Conservation (phyloP, 73 alveolate species). For the Stentor coeruleus region DNA sequence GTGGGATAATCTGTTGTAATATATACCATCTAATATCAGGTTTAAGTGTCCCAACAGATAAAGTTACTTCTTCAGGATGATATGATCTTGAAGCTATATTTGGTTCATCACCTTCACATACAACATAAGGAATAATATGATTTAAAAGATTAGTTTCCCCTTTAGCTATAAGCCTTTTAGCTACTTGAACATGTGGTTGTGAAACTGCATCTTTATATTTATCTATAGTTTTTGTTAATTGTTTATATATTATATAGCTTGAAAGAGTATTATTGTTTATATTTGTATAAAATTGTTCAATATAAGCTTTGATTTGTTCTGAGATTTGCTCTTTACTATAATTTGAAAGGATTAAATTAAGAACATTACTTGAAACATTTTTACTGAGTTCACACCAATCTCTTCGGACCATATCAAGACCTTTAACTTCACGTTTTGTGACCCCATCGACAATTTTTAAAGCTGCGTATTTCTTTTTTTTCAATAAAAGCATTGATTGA, state of each 20-base stretch:
- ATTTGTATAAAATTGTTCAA: conserved; percentile 64
- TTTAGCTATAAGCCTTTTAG: conserved; percentile 67
- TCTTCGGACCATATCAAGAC: conserved; percentile 99
- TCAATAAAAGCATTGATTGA: conserved; percentile 83
- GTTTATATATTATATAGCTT: not conserved
- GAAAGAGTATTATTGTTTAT: conserved; percentile 16
- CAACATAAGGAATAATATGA: conserved; percentile 81
- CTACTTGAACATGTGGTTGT: conserved; percentile 94
- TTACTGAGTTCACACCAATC: conserved; percentile 97
- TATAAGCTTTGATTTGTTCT: conserved; percentile 60
- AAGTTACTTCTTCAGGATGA: conserved; percentile 71
- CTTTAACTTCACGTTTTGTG: conserved; percentile 64
- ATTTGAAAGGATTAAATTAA: conserved; percentile 76
- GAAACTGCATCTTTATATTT: conserved; percentile 73
- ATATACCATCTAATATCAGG: conserved; percentile 79
- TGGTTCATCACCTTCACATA: conserved; percentile 66
- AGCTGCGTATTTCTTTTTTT: conserved; percentile 99
- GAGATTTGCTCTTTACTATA: conserved; percentile 79
- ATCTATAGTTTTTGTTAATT: conserved; percentile 75
- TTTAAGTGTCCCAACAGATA: conserved; percentile 29
- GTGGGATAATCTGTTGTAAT: conserved; percentile 78
- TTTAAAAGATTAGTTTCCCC: conserved; percentile 70
- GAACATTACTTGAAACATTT: conserved; percentile 62
- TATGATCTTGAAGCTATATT: conserved; percentile 65
- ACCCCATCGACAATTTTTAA: conserved; percentile 62